Conservation (phyloP, 2,329 filamentous ascomycete species). For the Metarhizium humberi region DNA sequence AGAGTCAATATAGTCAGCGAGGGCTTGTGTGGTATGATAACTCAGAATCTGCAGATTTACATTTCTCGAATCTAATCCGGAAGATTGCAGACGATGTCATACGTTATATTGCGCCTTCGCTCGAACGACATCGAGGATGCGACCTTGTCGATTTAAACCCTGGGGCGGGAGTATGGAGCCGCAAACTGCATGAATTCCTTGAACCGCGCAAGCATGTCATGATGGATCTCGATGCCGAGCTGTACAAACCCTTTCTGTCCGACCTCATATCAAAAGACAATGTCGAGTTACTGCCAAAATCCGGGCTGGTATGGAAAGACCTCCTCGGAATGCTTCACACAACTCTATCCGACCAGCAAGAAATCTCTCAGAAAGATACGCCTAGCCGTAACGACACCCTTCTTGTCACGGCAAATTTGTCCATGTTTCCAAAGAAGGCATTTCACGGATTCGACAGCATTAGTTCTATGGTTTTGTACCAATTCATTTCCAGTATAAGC, state of each 20-base stretch:
- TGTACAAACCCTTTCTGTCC: slow-evolving; percentile 53
- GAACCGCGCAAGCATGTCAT: slow-evolving; percentile 76
- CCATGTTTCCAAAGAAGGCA: slow-evolving; percentile 38
- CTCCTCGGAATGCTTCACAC: slow-evolving; percentile 42
- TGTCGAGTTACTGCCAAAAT: slow-evolving; percentile 42
- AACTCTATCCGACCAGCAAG: slow-evolving; percentile 45
- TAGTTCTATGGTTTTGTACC: slow-evolving; percentile 47
- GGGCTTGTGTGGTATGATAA: slow-evolving; percentile 35
- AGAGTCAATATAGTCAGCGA: slow-evolving; percentile 46
- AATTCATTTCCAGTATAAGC: slow-evolving; percentile 52
- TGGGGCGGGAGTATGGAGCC: slow-evolving; percentile 69
- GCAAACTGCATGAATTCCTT: slow-evolving; percentile 63
- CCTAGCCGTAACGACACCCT: slow-evolving; percentile 59
- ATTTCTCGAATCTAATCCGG: not conserved
- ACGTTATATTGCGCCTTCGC: slow-evolving; percentile 55
- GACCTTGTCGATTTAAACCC: slow-evolving; percentile 85
- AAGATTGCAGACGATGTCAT: slow-evolving; percentile 53
- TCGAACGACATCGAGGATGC: slow-evolving; percentile 64
- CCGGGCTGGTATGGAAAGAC: slow-evolving; percentile 51
- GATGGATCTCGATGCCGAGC: slow-evolving; percentile 57
- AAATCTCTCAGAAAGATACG: slow-evolving; percentile 25
- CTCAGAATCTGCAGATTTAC: not conserved
- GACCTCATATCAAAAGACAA: slow-evolving; percentile 42
- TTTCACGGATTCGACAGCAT: slow-evolving; percentile 48
- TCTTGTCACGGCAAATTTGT: slow-evolving; percentile 62